phyloP scores from a whole-genome alignment of 352 stramenopile species.

The Phytophthora pistaciae region DNA sequence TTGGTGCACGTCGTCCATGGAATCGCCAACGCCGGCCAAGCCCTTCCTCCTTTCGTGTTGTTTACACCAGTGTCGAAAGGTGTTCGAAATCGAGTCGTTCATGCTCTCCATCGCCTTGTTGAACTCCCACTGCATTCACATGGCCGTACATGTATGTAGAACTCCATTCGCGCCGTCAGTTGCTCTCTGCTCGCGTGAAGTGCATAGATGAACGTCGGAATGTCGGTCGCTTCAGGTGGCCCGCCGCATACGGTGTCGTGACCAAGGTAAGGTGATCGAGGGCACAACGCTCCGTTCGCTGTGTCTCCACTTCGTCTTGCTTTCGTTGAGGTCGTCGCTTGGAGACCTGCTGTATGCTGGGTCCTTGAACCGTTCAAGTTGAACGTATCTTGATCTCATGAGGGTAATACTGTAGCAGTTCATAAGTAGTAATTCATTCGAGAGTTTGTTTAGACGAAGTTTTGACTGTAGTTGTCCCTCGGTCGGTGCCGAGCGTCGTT shows the following conservation, averaged over 20 bases:
- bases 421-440: constrained; percentile 20
- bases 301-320: neutral
- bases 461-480: constrained; percentile 58
- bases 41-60: neutral
- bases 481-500: constrained; percentile 24
- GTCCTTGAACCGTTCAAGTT: too few species aligned
- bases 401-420: neutral
- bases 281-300: neutral
- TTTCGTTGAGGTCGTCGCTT: neutral
- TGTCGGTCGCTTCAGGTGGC: neutral
- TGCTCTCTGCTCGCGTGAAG: constrained; percentile 1
- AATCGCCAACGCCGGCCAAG: neutral
- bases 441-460: constrained; percentile 47
- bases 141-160: neutral
- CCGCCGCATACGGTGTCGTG: constrained; percentile 1
- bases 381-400: constrained; percentile 1
- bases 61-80: neutral
- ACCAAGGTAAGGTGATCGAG: neutral
- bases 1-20: too few species aligned
- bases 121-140: neutral
- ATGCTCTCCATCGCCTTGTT: neutral
- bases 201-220: constrained; percentile 19
- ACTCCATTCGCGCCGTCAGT: constrained; percentile 21
- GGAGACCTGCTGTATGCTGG: constrained; percentile 1
- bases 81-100: neutral